These are phyloP conservation scores for Aspergillus sp. DNA, from an alignment of 2,329 filamentous ascomycete species.

Conservation along the genomic window DNA sequence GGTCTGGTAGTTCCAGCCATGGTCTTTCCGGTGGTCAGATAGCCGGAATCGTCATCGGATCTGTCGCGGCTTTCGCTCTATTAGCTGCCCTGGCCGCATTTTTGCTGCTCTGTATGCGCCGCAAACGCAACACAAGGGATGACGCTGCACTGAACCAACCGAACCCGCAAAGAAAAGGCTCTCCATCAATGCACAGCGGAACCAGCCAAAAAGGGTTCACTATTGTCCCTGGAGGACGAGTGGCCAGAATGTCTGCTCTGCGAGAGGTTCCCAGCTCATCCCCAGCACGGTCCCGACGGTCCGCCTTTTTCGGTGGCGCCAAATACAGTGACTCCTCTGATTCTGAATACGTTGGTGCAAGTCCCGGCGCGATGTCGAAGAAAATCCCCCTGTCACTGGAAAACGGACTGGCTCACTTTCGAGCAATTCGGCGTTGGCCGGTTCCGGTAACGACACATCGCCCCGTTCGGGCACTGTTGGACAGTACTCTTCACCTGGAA, in stretches of 20 bases:
- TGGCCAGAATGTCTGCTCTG: constrained; percentile 91
- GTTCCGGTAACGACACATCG: constrained; percentile 62
- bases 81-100: constrained; percentile 61
- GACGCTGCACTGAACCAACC: constrained; percentile 87
- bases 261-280: constrained; percentile 68
- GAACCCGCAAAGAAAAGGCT: constrained; percentile 55
- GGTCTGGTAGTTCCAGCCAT: constrained; percentile 27
- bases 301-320: constrained; percentile 43
- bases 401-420: constrained; percentile 86
- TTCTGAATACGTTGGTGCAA: constrained; percentile 68
- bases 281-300: constrained; percentile 50
- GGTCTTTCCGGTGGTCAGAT: constrained; percentile 79
- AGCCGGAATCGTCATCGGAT: constrained; percentile 83
- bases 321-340: constrained; percentile 42
- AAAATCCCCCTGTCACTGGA: constrained; percentile 40
- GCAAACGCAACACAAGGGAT: constrained; percentile 57
- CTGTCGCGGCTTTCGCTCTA: constrained; percentile 65
- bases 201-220: constrained; percentile 56
- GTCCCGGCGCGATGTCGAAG: constrained; percentile 63
- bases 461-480: constrained; percentile 63
- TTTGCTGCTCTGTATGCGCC: constrained; percentile 55
- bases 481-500: constrained; percentile 76
- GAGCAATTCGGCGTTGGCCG: constrained; percentile 70
- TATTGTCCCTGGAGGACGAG: constrained; percentile 77
- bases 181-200: constrained; percentile 40